Percentiles rank a stretch among this genome's conserved stretches.
Evolutionary conservation across 306 rosid species (phyloP).

Genomic region (Elaeagnus macrophylla): DNA sequence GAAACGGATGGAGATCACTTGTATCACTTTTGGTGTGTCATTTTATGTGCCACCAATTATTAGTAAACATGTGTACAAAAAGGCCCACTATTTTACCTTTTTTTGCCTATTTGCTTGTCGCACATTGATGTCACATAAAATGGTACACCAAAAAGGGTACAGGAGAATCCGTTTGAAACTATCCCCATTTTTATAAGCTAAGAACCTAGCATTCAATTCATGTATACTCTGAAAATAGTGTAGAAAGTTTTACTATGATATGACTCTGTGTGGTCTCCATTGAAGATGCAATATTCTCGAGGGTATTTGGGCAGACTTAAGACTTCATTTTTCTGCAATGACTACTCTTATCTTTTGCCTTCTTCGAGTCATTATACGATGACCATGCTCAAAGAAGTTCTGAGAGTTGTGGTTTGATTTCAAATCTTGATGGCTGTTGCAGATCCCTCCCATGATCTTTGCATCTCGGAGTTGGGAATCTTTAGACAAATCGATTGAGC

Average conservation of each 20-base stretch:
- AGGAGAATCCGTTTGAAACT: too few relatives aligned
- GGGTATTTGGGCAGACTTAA: slow-evolving; percentile 37
- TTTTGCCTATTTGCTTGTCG: too few relatives aligned
- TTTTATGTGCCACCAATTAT: neutral
- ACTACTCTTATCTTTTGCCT: slow-evolving; percentile 51
- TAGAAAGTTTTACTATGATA: slow-evolving; percentile 33
- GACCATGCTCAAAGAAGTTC: slow-evolving; percentile 40
- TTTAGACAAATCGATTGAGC: slow-evolving; percentile 64
- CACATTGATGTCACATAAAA: too few relatives aligned
- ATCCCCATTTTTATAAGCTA: neutral
- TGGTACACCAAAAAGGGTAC: too few relatives aligned
- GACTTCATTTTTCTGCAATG: slow-evolving; percentile 16
- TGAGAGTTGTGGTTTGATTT: slow-evolving; percentile 20
- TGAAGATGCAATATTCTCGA: slow-evolving; percentile 36
- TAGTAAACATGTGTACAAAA: too few relatives aligned
- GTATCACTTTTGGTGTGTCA: too few relatives aligned
- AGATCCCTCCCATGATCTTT: slow-evolving; percentile 50
- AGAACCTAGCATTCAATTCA: neutral
- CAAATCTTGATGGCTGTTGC: slow-evolving; percentile 38
- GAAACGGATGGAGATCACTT: too few relatives aligned
- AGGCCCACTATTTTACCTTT: too few relatives aligned
- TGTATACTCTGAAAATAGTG: neutral
- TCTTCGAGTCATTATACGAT: slow-evolving; percentile 37
- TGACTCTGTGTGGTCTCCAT: slow-evolving; percentile 33
- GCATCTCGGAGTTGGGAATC: slow-evolving; percentile 70